phyloP scores from a whole-genome alignment of 1,284 basidiomycete genomes.

The Bondarzewia mesenterica region DNA sequence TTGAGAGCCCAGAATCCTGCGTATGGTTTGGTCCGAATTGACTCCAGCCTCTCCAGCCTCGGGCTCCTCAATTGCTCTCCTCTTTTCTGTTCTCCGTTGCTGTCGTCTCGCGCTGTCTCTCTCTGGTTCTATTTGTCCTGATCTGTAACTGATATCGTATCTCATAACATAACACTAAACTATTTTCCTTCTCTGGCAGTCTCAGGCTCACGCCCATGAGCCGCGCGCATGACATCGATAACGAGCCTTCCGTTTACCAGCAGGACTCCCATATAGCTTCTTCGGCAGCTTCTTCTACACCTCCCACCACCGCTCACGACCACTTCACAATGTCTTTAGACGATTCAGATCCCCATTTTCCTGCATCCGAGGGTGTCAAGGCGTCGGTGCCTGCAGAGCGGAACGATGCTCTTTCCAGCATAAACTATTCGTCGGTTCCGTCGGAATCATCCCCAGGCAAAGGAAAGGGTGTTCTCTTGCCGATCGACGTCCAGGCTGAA shows the following conservation, averaged over 20 bases:
- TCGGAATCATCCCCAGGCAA: conserved; percentile 23
- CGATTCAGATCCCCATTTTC: no score
- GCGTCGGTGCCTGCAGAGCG: background rate
- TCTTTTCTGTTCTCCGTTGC: conserved; percentile 5
- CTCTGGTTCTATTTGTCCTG: conserved; percentile 4
- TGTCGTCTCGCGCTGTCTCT: background rate
- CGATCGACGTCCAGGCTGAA: conserved; percentile 15
- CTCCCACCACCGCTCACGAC: background rate
- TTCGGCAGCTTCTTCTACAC: background rate
- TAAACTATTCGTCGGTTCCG: background rate
- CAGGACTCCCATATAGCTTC: conserved; percentile 38
- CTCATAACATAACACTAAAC: conserved; percentile 5
- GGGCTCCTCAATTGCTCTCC: conserved; percentile 9
- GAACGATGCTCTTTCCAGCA: background rate
- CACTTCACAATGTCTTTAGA: background rate
- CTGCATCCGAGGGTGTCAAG: background rate
- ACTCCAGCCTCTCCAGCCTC: background rate
- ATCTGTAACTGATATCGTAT: conserved; percentile 17
- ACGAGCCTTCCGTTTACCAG: conserved; percentile 42
- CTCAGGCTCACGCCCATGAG: conserved; percentile 29
- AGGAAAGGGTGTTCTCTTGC: conserved; percentile 39
- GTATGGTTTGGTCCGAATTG: no score
- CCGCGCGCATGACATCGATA: conserved; percentile 42
- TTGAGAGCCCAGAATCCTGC: no score
- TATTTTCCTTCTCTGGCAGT: conserved; percentile 2